Base-by-base conservation (phyloP, 257 asterid species). In the Solanum chmielewskii region DNA sequence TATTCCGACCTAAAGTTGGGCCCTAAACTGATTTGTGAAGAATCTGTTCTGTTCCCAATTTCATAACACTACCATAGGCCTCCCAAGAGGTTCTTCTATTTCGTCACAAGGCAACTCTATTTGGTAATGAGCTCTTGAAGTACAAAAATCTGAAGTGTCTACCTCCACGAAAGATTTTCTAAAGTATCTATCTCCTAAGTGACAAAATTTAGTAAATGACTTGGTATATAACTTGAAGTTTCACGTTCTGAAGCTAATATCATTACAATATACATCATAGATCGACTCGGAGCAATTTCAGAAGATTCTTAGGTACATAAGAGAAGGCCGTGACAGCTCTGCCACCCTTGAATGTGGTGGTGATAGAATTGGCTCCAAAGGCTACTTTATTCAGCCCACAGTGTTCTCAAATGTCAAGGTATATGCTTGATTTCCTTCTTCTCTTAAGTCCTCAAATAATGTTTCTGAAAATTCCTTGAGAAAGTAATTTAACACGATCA, bases 271-370 rank as follows among this genome's bases (percentile, higher is more conserved):
- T 39, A 3, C 44, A 68, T 44, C 56, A 59, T 89, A 95, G 98
- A 93, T 95, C 49, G 98, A 95, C 86, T 35, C 74, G 15, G 91
- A 94, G 88, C 98, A 95, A 88, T 95, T 94, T 68, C 87, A 91
- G 84, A 95, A 94, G 93, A 88, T 95, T 80, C 95, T 95, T 37
- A 82, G 93, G 52, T 95, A 93, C 90, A 93, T 93, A 88, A 92
- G 87, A 90, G 94, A 94, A 1, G 98, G 98, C 7, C 70, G 88
- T 31, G 95, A 94, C 3, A 88, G 94, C 87, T 88, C 89, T 25
- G 98, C 98, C 23, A 91, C 89, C 1, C 92, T 94, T 41, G 97
- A 95, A 83, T 94, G 98, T 88, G 98, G 98, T 88, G 98, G 98
- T 1, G 92, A 89, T 68, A 91, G 91, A 68, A 23, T 88, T 47